phyloP scores from a whole-genome alignment of 2,329 filamentous ascomycete genomes.

The Amauroascus verrucosus region DNA sequence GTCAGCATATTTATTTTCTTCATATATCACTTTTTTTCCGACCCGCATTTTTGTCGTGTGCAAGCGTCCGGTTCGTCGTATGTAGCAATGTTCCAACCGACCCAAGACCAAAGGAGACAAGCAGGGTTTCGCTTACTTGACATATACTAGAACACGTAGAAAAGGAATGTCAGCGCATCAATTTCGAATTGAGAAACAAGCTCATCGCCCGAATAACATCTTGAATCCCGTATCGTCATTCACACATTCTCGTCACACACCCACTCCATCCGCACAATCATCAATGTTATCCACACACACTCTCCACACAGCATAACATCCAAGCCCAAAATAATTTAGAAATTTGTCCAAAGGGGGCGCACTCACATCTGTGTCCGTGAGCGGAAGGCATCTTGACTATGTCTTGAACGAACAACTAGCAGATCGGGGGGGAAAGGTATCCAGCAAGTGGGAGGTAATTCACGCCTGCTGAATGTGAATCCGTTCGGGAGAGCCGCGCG shows the following conservation, averaged over 20 bases:
- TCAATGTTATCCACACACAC: not conserved
- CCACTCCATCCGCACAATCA: not conserved
- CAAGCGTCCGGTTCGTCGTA: not conserved
- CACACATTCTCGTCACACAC: conserved; percentile 1
- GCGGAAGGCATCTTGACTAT: conserved; percentile 72
- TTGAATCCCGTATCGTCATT: not conserved
- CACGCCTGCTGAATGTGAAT: conserved; percentile 1
- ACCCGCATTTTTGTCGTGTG: not conserved
- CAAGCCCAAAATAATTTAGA: too few species aligned
- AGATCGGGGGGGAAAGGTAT: too few species aligned
- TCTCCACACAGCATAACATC: not conserved
- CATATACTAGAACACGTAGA: conserved; percentile 55
- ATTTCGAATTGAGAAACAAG: conserved; percentile 11
- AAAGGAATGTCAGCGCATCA: conserved; percentile 23
- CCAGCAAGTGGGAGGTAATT: not conserved
- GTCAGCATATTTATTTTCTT: conserved; percentile 13
- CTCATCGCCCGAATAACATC: not conserved
- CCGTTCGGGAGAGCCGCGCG: conserved; percentile 1
- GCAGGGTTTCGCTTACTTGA: conserved; percentile 59
- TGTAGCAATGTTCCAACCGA: not conserved
- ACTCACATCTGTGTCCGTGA: conserved; percentile 78
- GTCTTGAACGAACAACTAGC: not conserved
- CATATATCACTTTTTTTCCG: not conserved
- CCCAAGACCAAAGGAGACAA: not conserved
- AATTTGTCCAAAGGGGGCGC: too few species aligned